Conservation (phyloP, 2,329 filamentous ascomycete species). For the Fusarium sp. region DNA sequence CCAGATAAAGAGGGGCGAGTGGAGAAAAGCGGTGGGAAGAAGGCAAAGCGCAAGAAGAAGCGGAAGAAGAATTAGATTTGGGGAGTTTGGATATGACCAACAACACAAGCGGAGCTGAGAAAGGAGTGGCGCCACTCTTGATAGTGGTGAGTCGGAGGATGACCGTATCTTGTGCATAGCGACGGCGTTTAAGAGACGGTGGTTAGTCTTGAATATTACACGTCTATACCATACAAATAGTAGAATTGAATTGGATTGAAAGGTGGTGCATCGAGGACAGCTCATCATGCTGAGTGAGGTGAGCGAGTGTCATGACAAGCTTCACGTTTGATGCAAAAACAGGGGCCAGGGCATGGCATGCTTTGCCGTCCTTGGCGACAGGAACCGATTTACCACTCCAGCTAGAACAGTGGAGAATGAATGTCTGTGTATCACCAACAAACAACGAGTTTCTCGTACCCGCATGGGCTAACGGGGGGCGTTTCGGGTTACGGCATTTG, state of each 20-base stretch:
- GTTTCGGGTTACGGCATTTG: conserved; percentile 1
- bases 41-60: neutral
- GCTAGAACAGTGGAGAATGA: neutral
- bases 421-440: neutral
- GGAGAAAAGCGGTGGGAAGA: neutral
- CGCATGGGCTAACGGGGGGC: neutral
- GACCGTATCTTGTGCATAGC: conserved; percentile 33
- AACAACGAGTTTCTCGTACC: neutral
- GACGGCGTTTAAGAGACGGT: conserved; percentile 34
- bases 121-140: neutral
- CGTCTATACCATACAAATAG: neutral
- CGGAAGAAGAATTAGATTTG: neutral
- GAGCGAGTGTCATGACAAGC: neutral
- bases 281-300: neutral
- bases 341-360: neutral
- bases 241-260: neutral
- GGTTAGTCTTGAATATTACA: conserved; percentile 13
- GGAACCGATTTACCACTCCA: neutral
- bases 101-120: neutral
- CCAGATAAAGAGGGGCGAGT: neutral
- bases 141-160: neutral
- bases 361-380: conserved; percentile 2
- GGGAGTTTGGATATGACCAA: neutral
- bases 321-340: conserved; percentile 10
- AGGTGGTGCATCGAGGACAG: neutral